Conservation (phyloP, 106 monocot species). For the Posidonia australis region DNA sequence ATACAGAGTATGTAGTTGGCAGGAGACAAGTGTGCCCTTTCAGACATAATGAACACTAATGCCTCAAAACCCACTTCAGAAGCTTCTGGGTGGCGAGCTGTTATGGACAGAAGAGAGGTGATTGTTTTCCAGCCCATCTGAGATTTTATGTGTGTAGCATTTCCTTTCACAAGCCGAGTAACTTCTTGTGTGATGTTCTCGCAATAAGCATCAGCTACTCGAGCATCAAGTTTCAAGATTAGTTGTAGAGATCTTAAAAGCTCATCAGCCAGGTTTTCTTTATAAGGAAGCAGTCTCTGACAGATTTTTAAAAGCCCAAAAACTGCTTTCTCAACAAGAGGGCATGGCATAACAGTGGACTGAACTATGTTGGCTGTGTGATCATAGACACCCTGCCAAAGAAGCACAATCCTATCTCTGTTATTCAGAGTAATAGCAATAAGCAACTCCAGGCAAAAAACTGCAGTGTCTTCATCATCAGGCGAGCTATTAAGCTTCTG, state of each 20-base stretch:
- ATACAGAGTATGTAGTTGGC: constrained; percentile 15
- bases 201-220: constrained; percentile 27
- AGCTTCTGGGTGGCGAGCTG: constrained; percentile 22
- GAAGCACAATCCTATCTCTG: constrained; percentile 18
- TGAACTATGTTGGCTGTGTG: constrained; percentile 20
- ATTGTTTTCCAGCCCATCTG: constrained; percentile 21
- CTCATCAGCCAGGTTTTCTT: constrained; percentile 26
- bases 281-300: constrained; percentile 23
- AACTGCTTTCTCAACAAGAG: constrained; percentile 24
- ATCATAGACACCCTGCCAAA: constrained; percentile 16
- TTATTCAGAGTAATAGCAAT: constrained; percentile 20
- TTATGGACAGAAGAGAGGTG: constrained; percentile 19
- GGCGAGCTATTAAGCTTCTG: constrained; percentile 9
- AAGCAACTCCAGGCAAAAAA: constrained; percentile 21
- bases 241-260: constrained; percentile 16
- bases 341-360: constrained; percentile 18
- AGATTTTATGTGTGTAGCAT: constrained; percentile 22
- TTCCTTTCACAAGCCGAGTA: constrained; percentile 18
- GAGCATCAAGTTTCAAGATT: constrained; percentile 21
- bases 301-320: constrained; percentile 23
- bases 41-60: constrained; percentile 18
- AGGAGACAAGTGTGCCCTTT: constrained; percentile 17
- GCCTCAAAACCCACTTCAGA: constrained; percentile 25
- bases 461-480: constrained; percentile 22
- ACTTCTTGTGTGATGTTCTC: constrained; percentile 28